A percentile compares a stretch with the other conserved stretches of the same genome.
Evolutionary conservation across 1,284 basidiomycete species (phyloP).

Genomic region (Heliocybe sulcata): DNA sequence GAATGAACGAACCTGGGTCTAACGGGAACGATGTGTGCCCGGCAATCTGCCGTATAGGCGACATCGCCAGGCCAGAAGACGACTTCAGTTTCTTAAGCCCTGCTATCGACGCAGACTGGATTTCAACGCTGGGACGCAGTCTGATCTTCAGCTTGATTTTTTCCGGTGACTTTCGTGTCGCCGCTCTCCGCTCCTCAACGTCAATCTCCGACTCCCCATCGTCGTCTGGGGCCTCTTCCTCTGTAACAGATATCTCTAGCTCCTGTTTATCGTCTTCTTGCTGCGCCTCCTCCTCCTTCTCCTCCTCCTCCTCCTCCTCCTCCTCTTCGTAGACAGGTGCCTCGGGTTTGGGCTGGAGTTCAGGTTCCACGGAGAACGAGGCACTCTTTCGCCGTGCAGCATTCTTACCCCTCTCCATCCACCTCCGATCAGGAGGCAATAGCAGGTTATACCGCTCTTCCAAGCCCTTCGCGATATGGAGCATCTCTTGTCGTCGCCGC

Average conservation of each 20-base stretch:
- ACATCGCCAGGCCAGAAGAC: background rate
- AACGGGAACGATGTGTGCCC: background rate
- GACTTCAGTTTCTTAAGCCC: background rate
- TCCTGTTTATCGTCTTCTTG: background rate
- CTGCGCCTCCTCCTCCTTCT: constrained; percentile 5
- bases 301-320: constrained; percentile 7
- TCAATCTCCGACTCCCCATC: constrained; percentile 22
- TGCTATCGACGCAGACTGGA: background rate
- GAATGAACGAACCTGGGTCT: background rate
- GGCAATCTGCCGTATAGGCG: background rate
- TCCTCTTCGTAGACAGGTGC: constrained; percentile 8
- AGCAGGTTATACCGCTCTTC: constrained; percentile 67
- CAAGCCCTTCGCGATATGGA: constrained; percentile 53
- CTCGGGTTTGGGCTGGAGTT: constrained; percentile 5
- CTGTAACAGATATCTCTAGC: background rate
- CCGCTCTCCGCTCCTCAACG: constrained; percentile 11
- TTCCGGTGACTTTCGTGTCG: constrained; percentile 11
- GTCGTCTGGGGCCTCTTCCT: constrained; percentile 1
- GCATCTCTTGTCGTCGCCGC: constrained; percentile 61
- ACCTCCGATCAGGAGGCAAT: constrained; percentile 53
- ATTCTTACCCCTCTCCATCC: constrained; percentile 18
- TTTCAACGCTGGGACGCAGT: constrained; percentile 15
- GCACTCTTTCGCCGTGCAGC: constrained; percentile 10
- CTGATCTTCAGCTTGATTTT: constrained; percentile 33
- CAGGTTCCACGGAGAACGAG: constrained; percentile 6